Evolutionary conservation across 257 asterid genomes (phyloP).

Genomic region (Ligustrum vulgare): DNA sequence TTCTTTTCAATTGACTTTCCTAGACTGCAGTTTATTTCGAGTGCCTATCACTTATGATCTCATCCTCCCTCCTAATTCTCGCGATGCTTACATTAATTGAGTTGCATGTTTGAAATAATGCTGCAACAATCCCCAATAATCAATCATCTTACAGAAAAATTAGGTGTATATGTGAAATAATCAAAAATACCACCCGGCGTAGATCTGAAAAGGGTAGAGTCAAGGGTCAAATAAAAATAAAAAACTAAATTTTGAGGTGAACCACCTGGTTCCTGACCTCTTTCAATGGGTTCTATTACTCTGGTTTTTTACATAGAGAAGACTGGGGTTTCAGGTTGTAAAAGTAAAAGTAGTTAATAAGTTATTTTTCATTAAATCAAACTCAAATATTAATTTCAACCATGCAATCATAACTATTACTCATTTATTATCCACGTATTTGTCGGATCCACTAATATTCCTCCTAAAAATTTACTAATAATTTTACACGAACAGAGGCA

Average conservation of each 20-base stretch:
- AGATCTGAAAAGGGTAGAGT: not conserved
- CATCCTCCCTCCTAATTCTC: not conserved
- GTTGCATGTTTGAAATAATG: not conserved
- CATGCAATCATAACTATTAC: too few relatives aligned
- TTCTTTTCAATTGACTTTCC: not conserved
- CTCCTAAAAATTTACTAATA: too few relatives aligned
- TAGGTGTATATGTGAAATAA: not conserved
- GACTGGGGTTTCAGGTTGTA: not conserved
- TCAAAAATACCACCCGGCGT: not conserved
- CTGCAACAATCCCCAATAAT: not conserved
- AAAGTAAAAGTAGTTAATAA: too few relatives aligned
- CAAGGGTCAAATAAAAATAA: not conserved
- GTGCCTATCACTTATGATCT: slow-evolving; percentile 7
- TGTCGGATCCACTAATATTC: too few relatives aligned
- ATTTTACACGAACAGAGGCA: too few relatives aligned
- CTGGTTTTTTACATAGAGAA: not conserved
- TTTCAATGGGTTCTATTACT: not conserved
- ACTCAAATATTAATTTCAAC: too few relatives aligned
- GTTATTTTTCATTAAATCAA: too few relatives aligned
- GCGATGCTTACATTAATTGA: not conserved
- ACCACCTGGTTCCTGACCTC: not conserved
- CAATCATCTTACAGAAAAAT: not conserved
- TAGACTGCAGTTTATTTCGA: not conserved
- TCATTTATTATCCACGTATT: too few relatives aligned
- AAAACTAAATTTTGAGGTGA: not conserved